Evolutionary conservation across 768 basidiomycete species (phyloP).

Genomic region (Xerocomellus dryophilus): DNA sequence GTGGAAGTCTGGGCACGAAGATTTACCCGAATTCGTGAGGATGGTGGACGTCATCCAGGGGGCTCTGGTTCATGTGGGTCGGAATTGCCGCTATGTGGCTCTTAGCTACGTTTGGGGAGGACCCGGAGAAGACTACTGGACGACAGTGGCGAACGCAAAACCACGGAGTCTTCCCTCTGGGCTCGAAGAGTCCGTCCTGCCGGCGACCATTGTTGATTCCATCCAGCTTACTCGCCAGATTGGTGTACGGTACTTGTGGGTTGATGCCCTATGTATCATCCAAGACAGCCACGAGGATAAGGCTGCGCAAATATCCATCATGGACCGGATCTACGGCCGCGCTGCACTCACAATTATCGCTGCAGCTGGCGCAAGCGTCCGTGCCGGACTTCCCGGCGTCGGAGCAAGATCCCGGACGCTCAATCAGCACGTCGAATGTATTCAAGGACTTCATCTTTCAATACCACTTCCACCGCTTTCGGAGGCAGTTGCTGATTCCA

Average conservation of each 20-base stretch:
- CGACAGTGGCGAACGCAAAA: background rate
- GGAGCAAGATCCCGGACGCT: slow-evolving; percentile 6
- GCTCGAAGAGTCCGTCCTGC: background rate
- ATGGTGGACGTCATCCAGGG: slow-evolving; percentile 15
- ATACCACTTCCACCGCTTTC: slow-evolving; percentile 14
- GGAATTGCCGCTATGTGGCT: slow-evolving; percentile 12
- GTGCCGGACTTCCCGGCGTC: slow-evolving; percentile 13
- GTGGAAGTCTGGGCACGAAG: slow-evolving; percentile 8
- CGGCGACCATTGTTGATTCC: slow-evolving; percentile 19
- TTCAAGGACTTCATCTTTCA: slow-evolving; percentile 24
- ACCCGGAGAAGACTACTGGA: slow-evolving; percentile 6
- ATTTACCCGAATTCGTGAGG: slow-evolving; percentile 11
- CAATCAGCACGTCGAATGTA: slow-evolving; percentile 14
- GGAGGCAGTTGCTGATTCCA: slow-evolving; percentile 4
- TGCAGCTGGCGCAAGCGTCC: slow-evolving; percentile 14
- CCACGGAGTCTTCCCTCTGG: slow-evolving; percentile 1
- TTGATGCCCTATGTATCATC: slow-evolving; percentile 25
- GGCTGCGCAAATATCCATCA: slow-evolving; percentile 12
- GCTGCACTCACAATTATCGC: slow-evolving; percentile 20
- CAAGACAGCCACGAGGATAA: slow-evolving; percentile 24
- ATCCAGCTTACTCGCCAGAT: slow-evolving; percentile 16
- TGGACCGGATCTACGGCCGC: slow-evolving; percentile 19
- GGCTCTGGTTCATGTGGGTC: slow-evolving; percentile 7
- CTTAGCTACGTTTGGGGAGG: slow-evolving; percentile 22
- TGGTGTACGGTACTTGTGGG: slow-evolving; percentile 25